Evolutionary conservation across 805 yeast genomes (phyloP), one percentile per base, ranked within the genome.

Genomic region (Kodamaea kakaduensis): DNA sequence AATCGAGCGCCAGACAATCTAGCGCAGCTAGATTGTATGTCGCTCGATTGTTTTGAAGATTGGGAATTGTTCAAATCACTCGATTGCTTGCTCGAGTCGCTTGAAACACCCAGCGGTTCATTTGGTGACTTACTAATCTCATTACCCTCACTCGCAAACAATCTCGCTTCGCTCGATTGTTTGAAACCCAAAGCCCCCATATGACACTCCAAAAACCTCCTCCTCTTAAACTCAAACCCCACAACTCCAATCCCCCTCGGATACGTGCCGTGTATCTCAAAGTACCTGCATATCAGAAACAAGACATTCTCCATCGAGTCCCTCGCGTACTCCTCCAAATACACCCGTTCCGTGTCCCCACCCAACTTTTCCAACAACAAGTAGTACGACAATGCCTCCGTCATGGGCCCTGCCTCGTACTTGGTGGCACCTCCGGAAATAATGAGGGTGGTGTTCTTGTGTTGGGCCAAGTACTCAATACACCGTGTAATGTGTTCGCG

Each of bases 251-350:
- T 60, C 2, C 44, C 44, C 0, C 46, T 28, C 0, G 95, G 94
- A 42, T 71, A 80, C 1, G 6, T 15, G 0, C 67, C 61, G 3
- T 59, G 52, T 2, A 68, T 40, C 43, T 79, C 77, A 19, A 69
- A 53, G 50, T 68, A 84, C 34, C 77, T 59, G 22, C 73, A 64
- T 2, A 81, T 44, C 44, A 82, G 75, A 53, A 76, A 83, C 3
- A 83, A 41, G 5, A 84, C 72, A 54, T 85, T 85, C 50, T 85
- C 94, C 51, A 81, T 81, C 1, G 93, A 83, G 54, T 85, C 95
- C 25, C 86, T 59, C 0, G 95, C 87, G 52, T 56, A 81, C 45
- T 82, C 89, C 49, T 85, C 95, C 1, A 78, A 58, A 5, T 64
- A 41, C 0, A 81, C 56, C 18, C 38, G 43, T 10, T 17, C 51